A percentile compares a stretch with the other conserved stretches of the same genome.
phyloP scores from a whole-genome alignment of 305 asterid species.

The Rubia balearica region DNA sequence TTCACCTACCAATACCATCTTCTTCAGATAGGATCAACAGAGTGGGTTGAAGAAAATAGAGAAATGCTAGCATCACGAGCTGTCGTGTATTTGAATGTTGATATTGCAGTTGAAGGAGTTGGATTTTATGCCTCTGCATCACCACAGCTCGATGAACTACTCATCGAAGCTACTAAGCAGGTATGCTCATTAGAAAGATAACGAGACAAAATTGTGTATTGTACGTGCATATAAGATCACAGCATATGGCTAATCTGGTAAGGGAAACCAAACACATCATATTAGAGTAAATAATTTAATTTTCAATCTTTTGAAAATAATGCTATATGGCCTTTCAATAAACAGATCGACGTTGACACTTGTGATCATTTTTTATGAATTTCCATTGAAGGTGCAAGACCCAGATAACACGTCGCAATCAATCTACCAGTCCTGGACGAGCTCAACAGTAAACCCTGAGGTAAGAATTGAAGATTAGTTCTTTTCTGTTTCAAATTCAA shows the following conservation, averaged over 20 bases:
- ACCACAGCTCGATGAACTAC: constrained; percentile 80
- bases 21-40: constrained; percentile 74
- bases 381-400: constrained; percentile 44
- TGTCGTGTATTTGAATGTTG: constrained; percentile 80
- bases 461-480: constrained; percentile 25
- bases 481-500: background rate
- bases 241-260: background rate
- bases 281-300: background rate
- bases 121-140: constrained; percentile 62
- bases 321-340: background rate
- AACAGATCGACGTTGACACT: background rate
- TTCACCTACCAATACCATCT: background rate
- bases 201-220: constrained; percentile 4
- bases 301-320: background rate
- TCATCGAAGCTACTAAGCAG: constrained; percentile 55
- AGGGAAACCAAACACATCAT: background rate
- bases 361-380: constrained; percentile 7
- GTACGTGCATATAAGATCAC: background rate
- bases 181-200: constrained; percentile 24
- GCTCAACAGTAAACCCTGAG: constrained; percentile 35
- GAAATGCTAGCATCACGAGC: constrained; percentile 60
- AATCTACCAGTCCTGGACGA: constrained; percentile 66
- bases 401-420: constrained; percentile 87
- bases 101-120: constrained; percentile 56
- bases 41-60: constrained; percentile 93